Evolutionary conservation across 768 basidiomycete species (phyloP), one percentile per base, ranked within the genome.

Genomic region (Pulveroboletus ravenelii): DNA sequence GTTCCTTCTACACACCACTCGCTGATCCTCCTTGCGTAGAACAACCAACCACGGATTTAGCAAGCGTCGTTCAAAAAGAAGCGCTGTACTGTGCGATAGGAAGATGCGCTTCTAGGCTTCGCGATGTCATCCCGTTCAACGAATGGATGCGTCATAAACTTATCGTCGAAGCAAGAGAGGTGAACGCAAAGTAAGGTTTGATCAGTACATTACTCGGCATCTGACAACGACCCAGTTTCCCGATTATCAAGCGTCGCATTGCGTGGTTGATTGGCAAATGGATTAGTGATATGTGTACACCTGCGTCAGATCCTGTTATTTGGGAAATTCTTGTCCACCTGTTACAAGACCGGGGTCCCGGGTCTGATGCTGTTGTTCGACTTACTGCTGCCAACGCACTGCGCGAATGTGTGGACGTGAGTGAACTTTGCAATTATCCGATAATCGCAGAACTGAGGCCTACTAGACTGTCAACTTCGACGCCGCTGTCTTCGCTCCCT

Each of bases 191-290:
- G 88, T 87, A 59, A 45, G 77, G 31, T 25, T 39, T 3, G 12
- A 42, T 47, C 41, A 30, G 27, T 31, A 23, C 7, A 10, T 27
- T 50, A 48, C 32, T n/a, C 31, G 17, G 42, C 51, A 18, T 62
- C 49, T 52, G 44, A 45, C 47, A 37, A 31, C 30, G 35, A 10
- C 37, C 27, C 50, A 95, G 93, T 50, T 92, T 87, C 63, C 87
- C 89, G 1, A 88, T 98, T 47, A 80, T 98, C 53, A 95, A 97
- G 67, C 81, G 93, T n/a, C 81, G 94, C 30, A 87, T 97, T 56
- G 93, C 94, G 1, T 96, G 93, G 93, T 72, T 97, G 5, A 78
- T 97, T 41, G 93, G 94, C 23, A 87, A 85, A 75, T 93, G 91
- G 88, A 77, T 92, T 31, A 73, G 80, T 13, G 87, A 92, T 41